A percentile compares a stretch with the other conserved stretches of the same genome.
These are phyloP conservation scores for Onygenales sp. DNA, from an alignment of 2,329 filamentous ascomycete genomes.

Conservation along the genomic window DNA sequence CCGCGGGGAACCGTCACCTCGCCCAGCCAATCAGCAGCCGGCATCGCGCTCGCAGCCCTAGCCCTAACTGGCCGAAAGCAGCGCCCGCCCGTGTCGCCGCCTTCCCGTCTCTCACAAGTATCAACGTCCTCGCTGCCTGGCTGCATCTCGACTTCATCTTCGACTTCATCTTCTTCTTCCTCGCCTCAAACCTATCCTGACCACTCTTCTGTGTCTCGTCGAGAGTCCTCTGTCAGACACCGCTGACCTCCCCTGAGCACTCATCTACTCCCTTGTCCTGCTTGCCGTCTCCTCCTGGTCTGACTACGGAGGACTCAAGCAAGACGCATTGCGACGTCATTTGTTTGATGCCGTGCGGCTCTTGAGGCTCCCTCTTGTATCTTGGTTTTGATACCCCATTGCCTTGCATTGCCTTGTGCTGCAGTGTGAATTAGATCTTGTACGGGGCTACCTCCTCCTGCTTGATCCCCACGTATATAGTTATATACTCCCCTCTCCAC, in stretches of 20 bases:
- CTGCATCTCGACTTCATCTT: not conserved
- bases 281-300: not conserved
- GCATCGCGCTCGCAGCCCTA: not conserved
- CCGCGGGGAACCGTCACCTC: not conserved
- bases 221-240: not conserved
- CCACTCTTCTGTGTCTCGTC: not conserved
- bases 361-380: too few species aligned
- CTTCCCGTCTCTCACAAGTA: not conserved
- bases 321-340: too few species aligned
- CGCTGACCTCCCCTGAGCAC: not conserved
- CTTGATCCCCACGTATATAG: not conserved
- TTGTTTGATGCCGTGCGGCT: too few species aligned
- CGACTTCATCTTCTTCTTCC: slow-evolving; percentile 1
- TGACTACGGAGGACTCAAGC: too few species aligned
- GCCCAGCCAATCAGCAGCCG: not conserved
- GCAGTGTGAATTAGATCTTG: too few species aligned
- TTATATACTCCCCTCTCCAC: not conserved
- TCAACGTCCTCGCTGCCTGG: not conserved
- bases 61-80: not conserved
- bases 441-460: not conserved
- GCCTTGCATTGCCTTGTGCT: too few species aligned
- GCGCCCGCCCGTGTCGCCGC: too few species aligned
- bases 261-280: not conserved
- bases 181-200: not conserved
- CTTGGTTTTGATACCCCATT: too few species aligned